These are phyloP conservation scores for Gymnopus androsaceus DNA, from an alignment of 1,284 basidiomycete genomes.

Conservation along the genomic window DNA sequence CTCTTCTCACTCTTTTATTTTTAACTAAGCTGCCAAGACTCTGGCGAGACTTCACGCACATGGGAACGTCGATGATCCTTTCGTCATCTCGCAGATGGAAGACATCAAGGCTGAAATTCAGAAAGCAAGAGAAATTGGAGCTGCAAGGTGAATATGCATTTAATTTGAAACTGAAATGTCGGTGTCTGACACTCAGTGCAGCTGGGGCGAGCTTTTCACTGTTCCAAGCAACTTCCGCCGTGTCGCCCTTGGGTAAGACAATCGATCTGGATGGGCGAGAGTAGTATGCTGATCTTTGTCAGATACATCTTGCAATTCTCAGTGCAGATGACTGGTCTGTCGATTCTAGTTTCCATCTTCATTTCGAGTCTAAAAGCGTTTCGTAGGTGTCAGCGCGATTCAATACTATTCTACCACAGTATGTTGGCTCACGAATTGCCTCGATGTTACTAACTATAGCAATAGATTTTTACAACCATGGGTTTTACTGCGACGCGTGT, in stretches of 20 bases:
- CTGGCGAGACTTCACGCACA: conserved; percentile 55
- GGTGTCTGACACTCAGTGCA: conserved; percentile 10
- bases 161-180: background rate
- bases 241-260: conserved; percentile 35
- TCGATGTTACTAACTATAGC: background rate
- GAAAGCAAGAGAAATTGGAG: conserved; percentile 35
- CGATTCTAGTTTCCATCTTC: background rate
- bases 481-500: conserved; percentile 53
- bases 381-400: conserved; percentile 40
- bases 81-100: conserved; percentile 44
- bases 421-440: background rate
- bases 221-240: conserved; percentile 48
- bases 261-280: background rate
- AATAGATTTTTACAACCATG: conserved; percentile 40
- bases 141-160: conserved; percentile 28
- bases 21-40: conserved; percentile 29
- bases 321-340: conserved; percentile 42
- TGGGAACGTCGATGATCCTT: conserved; percentile 47
- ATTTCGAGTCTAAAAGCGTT: background rate
- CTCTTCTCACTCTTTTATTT: background rate
- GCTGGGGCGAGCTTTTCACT: conserved; percentile 53
- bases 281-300: background rate
- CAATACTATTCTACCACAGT: conserved; percentile 45
- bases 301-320: conserved; percentile 45
- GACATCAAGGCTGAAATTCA: conserved; percentile 44